Base-by-base conservation (phyloP, 1,284 basidiomycete genomes). In the Trichosporon asahii region DNA sequence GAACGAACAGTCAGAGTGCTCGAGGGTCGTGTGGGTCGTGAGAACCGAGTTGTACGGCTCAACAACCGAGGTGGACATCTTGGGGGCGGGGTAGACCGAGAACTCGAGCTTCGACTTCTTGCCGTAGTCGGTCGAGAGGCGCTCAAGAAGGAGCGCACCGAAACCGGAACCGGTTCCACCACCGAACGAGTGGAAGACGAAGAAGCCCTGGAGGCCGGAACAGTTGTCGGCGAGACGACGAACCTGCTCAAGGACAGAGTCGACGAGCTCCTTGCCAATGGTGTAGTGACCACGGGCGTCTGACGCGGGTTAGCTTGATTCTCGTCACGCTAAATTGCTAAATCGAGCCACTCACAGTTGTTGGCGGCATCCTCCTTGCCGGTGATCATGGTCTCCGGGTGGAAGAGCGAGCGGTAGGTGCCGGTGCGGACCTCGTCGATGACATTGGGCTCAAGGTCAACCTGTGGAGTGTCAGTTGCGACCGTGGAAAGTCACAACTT, bases 91-190 rank as follows among this genome's bases (percentile, higher is more conserved):
- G 86, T 98, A 98, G 70, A 99, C 95, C 78, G 93, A 93, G 87
- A 99, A 99, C 85, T 99, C 96, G 76, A 99, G 89, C 88, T 99
- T 99, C 68, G 95, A 95, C 87, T 99, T 99, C 85, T 99, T 99
- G 84, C 97, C 97, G 80, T 98, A 99, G 86, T 99, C 96, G 74
- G 92, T 91, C 57, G 95, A 96, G 73, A 99, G 90, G 72, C 94
- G 90, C 86, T 99, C 97, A 74, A 99, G 89, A 68, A 99, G 88
- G 77, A 99, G 91, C 67, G 97, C 95, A 82, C 97, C 97, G 84
- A 99, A 98, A 79, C 97, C 97, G 74, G 97, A 99, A 80, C 97
- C 97, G 78, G 96, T 99, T 85, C 97, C 97, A 84, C 97, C 97
- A 82, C 97, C 97, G 81, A 98, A 98, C 61, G 97, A 99, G 87